Percentiles rank a stretch among this genome's conserved stretches.
Conservation (phyloP, 2,329 filamentous ascomycete species). For the Fragosphaeria purpurea region DNA sequence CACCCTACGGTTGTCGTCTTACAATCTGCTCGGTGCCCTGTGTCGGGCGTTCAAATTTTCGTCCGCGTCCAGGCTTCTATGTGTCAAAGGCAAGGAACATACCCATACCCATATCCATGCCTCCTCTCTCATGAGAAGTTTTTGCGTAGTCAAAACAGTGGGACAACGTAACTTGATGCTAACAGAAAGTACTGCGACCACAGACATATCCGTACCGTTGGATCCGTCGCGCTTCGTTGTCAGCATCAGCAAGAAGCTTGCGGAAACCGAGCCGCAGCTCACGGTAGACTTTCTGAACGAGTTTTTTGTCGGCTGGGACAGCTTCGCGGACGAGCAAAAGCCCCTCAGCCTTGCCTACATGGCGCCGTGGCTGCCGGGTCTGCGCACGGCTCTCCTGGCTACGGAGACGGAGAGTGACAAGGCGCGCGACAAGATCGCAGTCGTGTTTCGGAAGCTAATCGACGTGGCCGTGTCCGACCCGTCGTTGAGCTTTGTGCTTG, state of each 20-base stretch:
- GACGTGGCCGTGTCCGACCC: constrained; percentile 54
- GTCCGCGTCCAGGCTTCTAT: constrained; percentile 50
- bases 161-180: no score
- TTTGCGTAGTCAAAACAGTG: no score
- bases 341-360: constrained; percentile 59
- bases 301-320: constrained; percentile 64
- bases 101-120: constrained; percentile 49
- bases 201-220: constrained; percentile 53
- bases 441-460: constrained; percentile 55
- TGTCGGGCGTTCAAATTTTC: constrained; percentile 60
- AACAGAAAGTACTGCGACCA: constrained; percentile 1
- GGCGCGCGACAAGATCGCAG: constrained; percentile 53
- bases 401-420: constrained; percentile 55
- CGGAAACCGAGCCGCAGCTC: constrained; percentile 53
- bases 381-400: constrained; percentile 49
- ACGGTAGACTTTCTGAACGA: constrained; percentile 63
- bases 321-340: constrained; percentile 57
- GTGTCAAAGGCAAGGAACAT: constrained; percentile 42
- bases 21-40: constrained; percentile 56
- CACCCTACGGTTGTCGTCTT: constrained; percentile 51
- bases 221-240: constrained; percentile 56
- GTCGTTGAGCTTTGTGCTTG: constrained; percentile 47
- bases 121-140: constrained; percentile 16
- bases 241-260: constrained; percentile 54
- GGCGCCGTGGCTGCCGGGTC: constrained; percentile 56